phyloP scores from a whole-genome alignment of 2,329 filamentous ascomycete species.

The Phialocephala sp. region DNA sequence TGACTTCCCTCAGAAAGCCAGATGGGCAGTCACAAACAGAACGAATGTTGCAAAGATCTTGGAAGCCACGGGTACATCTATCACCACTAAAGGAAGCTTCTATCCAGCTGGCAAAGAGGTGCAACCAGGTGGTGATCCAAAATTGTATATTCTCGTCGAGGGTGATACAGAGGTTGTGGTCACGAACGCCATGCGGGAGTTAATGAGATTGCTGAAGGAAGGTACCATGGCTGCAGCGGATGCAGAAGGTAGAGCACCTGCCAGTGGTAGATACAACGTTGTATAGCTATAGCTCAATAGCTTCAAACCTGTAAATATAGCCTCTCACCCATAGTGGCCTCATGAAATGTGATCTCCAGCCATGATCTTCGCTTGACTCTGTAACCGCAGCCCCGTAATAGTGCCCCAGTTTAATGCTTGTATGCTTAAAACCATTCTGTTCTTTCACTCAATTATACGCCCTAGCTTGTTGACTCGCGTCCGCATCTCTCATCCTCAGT shows the following conservation, averaged over 20 bases:
- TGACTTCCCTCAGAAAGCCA: conserved; percentile 97
- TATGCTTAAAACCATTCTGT: background rate
- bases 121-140: conserved; percentile 76
- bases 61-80: conserved; percentile 91
- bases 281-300: conserved; percentile 55
- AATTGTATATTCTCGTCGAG: conserved; percentile 96
- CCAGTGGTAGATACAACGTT: conserved; percentile 85
- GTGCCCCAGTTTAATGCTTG: background rate
- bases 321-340: conserved; percentile 5
- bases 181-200: conserved; percentile 85
- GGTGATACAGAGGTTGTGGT: conserved; percentile 95
- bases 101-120: conserved; percentile 85
- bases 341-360: background rate
- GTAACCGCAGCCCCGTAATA: background rate
- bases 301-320: background rate
- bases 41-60: conserved; percentile 99
- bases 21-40: conserved; percentile 97
- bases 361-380: background rate
- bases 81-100: conserved; percentile 95
- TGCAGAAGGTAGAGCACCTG: conserved; percentile 79
- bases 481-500: conserved; percentile 64
- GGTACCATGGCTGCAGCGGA: conserved; percentile 89
- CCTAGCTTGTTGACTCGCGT: conserved; percentile 62
- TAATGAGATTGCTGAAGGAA: conserved; percentile 87
- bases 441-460: conserved; percentile 56